Percentiles rank a stretch among this genome's conserved stretches.
Conservation (phyloP, 768 basidiomycete genomes). For the Sporobolomyces roseus region DNA sequence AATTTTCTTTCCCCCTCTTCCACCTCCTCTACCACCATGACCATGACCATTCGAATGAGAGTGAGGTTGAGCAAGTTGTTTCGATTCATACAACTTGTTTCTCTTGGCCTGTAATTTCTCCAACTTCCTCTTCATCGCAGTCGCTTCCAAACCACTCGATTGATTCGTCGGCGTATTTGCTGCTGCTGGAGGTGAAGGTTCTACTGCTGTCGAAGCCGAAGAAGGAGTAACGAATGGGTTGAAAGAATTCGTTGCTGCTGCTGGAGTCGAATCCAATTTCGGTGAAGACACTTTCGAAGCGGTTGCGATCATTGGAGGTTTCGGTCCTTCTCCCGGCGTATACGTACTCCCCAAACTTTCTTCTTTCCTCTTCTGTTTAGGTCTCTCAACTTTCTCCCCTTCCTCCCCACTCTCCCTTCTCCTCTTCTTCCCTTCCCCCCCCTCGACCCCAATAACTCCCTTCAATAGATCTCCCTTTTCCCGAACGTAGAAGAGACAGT, state of each 20-base stretch:
- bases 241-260: neutral
- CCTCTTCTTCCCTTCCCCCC: neutral
- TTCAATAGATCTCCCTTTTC: slow-evolving; percentile 52
- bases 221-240: neutral
- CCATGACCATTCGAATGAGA: too few relatives aligned
- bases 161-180: too few relatives aligned
- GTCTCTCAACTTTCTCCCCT: neutral
- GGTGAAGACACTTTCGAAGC: slow-evolving; percentile 7
- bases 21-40: neutral
- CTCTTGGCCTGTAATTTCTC: too few relatives aligned
- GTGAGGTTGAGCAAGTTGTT: too few relatives aligned
- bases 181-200: too few relatives aligned
- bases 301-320: slow-evolving; percentile 11
- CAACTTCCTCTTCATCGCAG: too few relatives aligned
- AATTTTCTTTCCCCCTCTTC: neutral
- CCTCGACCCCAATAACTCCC: neutral
- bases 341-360: too few relatives aligned
- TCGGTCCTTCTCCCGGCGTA: slow-evolving; percentile 2
- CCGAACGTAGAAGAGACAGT: slow-evolving; percentile 85
- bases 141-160: too few relatives aligned
- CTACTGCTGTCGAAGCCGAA: neutral
- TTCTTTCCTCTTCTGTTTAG: too few relatives aligned
- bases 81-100: too few relatives aligned
- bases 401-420: neutral
- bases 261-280: slow-evolving; percentile 9